phyloP scores from a whole-genome alignment of 2,329 filamentous ascomycete genomes.

The Periconia macrospinosa region DNA sequence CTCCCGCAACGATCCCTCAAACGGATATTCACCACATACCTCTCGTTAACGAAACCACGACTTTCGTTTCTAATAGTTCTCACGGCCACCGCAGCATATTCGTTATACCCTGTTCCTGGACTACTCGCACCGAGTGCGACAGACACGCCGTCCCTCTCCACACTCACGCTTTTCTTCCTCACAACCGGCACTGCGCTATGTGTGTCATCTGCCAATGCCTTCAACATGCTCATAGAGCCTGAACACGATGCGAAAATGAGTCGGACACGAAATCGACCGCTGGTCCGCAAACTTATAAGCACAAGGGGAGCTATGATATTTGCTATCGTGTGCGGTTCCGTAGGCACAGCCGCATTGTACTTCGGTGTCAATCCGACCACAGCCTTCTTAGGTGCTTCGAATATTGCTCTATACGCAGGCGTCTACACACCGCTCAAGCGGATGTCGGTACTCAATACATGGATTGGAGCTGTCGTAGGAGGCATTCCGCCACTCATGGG shows the following conservation, averaged over 20 bases:
- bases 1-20: conserved; percentile 60
- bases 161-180: conserved; percentile 88
- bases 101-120: conserved; percentile 87
- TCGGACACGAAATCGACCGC: conserved; percentile 85
- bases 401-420: conserved; percentile 88
- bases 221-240: conserved; percentile 97
- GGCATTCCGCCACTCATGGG: conserved; percentile 97
- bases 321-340: conserved; percentile 69
- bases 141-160: conserved; percentile 76
- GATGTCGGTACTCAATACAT: conserved; percentile 84
- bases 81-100: conserved; percentile 87
- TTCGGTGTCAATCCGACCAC: conserved; percentile 94
- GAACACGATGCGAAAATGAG: conserved; percentile 90
- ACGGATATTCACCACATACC: conserved; percentile 75
- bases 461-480: conserved; percentile 90
- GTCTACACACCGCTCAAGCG: conserved; percentile 93
- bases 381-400: conserved; percentile 78
- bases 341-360: conserved; percentile 75
- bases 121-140: conserved; percentile 73
- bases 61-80: conserved; percentile 90
- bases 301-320: conserved; percentile 74
- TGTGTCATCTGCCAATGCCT: conserved; percentile 85
- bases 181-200: conserved; percentile 87
- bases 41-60: conserved; percentile 93
- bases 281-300: conserved; percentile 80